Conservation (phyloP, 1,139 yeast genomes). For the Debaryomycetaceae sp. region DNA sequence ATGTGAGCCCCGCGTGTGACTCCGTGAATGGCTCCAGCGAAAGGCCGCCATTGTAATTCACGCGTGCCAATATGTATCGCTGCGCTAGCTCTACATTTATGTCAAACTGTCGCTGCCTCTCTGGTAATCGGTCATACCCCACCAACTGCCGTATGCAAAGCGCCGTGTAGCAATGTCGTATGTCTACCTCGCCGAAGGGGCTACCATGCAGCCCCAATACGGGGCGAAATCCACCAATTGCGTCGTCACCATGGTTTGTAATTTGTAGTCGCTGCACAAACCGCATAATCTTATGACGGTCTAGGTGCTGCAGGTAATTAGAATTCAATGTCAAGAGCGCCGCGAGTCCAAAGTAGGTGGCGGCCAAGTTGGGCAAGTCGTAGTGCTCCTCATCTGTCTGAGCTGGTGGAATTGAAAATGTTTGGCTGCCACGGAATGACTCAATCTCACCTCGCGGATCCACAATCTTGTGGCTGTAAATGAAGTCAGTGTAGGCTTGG, state of each 20-base stretch:
- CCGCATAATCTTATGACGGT: slow-evolving; percentile 42
- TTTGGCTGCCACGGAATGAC: slow-evolving; percentile 50
- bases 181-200: slow-evolving; percentile 61
- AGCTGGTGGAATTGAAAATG: slow-evolving; percentile 26
- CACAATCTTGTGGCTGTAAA: slow-evolving; percentile 44
- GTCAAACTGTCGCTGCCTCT: slow-evolving; percentile 24
- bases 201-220: slow-evolving; percentile 24
- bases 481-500: slow-evolving; percentile 35
- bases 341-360: slow-evolving; percentile 64
- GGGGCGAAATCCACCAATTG: slow-evolving; percentile 48
- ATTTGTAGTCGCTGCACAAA: slow-evolving; percentile 55
- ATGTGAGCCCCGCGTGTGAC: slow-evolving; percentile 85
- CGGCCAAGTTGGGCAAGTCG: slow-evolving; percentile 61
- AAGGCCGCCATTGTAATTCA: slow-evolving; percentile 65
- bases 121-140: slow-evolving; percentile 30
- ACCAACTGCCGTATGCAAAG: slow-evolving; percentile 55
- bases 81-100: slow-evolving; percentile 39
- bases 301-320: slow-evolving; percentile 30
- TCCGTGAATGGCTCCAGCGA: slow-evolving; percentile 43
- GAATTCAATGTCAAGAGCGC: slow-evolving; percentile 45
- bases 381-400: slow-evolving; percentile 19
- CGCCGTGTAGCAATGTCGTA: slow-evolving; percentile 76
- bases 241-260: slow-evolving; percentile 49
- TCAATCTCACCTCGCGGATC: slow-evolving; percentile 33
- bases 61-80: slow-evolving; percentile 38